Conservation (phyloP, 805 yeast species). For the Candida sonorensis region DNA sequence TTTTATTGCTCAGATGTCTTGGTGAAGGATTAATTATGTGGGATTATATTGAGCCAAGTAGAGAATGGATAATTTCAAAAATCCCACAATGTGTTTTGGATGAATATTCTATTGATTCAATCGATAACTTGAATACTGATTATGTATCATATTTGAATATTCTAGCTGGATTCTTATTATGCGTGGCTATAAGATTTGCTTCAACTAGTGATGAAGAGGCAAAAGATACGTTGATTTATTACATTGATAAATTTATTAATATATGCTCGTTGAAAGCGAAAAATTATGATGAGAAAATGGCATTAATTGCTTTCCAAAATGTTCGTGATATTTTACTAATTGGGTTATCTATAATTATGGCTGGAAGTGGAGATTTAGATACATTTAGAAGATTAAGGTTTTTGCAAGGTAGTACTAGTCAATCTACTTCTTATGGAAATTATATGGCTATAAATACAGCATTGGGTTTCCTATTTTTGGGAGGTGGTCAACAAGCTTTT, state of each 20-base stretch:
- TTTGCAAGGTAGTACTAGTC: constrained; percentile 50
- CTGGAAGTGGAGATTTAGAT: constrained; percentile 86
- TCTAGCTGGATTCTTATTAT: constrained; percentile 66
- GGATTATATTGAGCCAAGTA: constrained; percentile 46
- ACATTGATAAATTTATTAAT: constrained; percentile 44
- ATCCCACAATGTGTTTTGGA: constrained; percentile 42
- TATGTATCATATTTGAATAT: constrained; percentile 56
- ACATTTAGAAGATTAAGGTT: constrained; percentile 66
- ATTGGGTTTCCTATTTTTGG: constrained; percentile 80
- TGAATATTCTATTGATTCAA: constrained; percentile 23
- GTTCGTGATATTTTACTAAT: constrained; percentile 56
- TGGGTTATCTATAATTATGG: constrained; percentile 69
- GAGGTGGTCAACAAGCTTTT: constrained; percentile 89
- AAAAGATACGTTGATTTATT: constrained; percentile 46
- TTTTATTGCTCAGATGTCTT: constrained; percentile 57
- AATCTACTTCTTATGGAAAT: constrained; percentile 49
- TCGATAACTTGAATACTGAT: constrained; percentile 44
- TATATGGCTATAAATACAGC: constrained; percentile 76
- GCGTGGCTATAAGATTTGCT: constrained; percentile 72
- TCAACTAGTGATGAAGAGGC: constrained; percentile 55
- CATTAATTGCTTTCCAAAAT: constrained; percentile 45
- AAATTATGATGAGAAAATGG: constrained; percentile 52
- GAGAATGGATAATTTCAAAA: constrained; percentile 50
- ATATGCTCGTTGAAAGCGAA: constrained; percentile 35
- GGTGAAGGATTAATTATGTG: constrained; percentile 66